A percentile compares a stretch with the other conserved stretches of the same genome.
Evolutionary conservation across 805 yeast species (phyloP).

Genomic region (Ogataea sp.): DNA sequence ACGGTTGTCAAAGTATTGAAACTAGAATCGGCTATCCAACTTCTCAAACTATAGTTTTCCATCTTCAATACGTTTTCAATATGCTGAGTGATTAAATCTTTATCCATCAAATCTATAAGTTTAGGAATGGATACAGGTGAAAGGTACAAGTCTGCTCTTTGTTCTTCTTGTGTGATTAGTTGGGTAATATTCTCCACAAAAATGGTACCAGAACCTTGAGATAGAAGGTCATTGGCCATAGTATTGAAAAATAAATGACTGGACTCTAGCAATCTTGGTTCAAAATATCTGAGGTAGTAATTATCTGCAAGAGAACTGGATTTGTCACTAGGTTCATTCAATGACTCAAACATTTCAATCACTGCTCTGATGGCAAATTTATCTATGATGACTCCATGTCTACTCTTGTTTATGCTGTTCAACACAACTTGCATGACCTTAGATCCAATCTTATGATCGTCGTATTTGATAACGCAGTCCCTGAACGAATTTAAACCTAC

Average conservation of each 20-base stretch:
- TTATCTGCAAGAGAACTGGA: slow-evolving; percentile 34
- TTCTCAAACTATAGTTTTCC: slow-evolving; percentile 47
- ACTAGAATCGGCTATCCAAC: slow-evolving; percentile 45
- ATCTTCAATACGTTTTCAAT: slow-evolving; percentile 46
- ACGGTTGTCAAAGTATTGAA: slow-evolving; percentile 35
- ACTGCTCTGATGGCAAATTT: slow-evolving; percentile 51
- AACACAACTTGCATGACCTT: slow-evolving; percentile 41
- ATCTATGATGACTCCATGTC: slow-evolving; percentile 49
- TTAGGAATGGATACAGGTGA: slow-evolving; percentile 48
- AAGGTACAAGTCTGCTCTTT: slow-evolving; percentile 43
- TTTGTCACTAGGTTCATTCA: slow-evolving; percentile 30
- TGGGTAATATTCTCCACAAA: slow-evolving; percentile 45
- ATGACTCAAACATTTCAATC: slow-evolving; percentile 63
- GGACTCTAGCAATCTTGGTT: slow-evolving; percentile 48
- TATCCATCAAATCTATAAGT: slow-evolving; percentile 47
- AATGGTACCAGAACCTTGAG: slow-evolving; percentile 38
- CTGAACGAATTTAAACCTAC: slow-evolving; percentile 64
- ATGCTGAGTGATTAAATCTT: slow-evolving; percentile 47
- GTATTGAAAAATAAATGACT: slow-evolving; percentile 48
- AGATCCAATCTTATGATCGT: slow-evolving; percentile 42
- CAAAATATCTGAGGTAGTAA: slow-evolving; percentile 57
- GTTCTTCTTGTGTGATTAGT: slow-evolving; percentile 56
- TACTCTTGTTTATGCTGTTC: slow-evolving; percentile 45
- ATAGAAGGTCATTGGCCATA: slow-evolving; percentile 36
- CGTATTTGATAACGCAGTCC: slow-evolving; percentile 44